phyloP scores from a whole-genome alignment of 495 filamentous ascomycete genomes.

The Podospora conica region DNA sequence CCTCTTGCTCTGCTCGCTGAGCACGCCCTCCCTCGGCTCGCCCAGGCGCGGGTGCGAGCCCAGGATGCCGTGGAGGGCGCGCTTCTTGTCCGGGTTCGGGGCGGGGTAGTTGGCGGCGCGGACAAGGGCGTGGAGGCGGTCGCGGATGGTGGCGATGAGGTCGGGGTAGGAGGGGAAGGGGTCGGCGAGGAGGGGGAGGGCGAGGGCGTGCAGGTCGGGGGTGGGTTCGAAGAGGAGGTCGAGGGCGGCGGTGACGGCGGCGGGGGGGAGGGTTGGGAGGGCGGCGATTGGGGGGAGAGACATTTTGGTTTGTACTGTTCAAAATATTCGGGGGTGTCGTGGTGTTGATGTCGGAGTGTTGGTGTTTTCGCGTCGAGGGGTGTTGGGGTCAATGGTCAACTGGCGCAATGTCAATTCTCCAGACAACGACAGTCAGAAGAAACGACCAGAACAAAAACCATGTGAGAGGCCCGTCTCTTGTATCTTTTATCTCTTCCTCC shows the following conservation, averaged over 20 bases:
- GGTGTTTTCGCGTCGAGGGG: background rate
- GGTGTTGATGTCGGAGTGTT: background rate
- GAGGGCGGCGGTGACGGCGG: conserved; percentile 56
- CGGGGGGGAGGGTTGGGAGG: conserved; percentile 40
- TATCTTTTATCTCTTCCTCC: background rate
- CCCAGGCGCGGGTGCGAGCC: conserved; percentile 87
- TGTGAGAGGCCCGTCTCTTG: background rate
- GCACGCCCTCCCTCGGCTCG: conserved; percentile 52
- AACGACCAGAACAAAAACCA: background rate
- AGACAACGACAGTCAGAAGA: background rate
- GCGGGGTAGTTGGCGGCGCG: conserved; percentile 14
- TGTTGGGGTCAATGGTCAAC: background rate
- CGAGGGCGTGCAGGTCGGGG: conserved; percentile 63
- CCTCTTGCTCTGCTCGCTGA: conserved; percentile 62
- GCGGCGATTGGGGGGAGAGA: conserved; percentile 31
- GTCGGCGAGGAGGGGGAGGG: conserved; percentile 58
- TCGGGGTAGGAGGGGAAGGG: conserved; percentile 45
- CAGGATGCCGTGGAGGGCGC: conserved; percentile 56
- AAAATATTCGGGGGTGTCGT: conserved; percentile 11
- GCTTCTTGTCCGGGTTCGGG: conserved; percentile 21
- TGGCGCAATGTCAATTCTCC: background rate
- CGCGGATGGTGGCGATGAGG: conserved; percentile 32
- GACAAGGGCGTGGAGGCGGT: conserved; percentile 51
- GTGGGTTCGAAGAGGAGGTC: conserved; percentile 87
- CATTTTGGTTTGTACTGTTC: conserved; percentile 18